A percentile compares a stretch with the other conserved stretches of the same genome.
phyloP scores from a whole-genome alignment of 805 yeast species.

The Tetrapisispora phaffii region DNA sequence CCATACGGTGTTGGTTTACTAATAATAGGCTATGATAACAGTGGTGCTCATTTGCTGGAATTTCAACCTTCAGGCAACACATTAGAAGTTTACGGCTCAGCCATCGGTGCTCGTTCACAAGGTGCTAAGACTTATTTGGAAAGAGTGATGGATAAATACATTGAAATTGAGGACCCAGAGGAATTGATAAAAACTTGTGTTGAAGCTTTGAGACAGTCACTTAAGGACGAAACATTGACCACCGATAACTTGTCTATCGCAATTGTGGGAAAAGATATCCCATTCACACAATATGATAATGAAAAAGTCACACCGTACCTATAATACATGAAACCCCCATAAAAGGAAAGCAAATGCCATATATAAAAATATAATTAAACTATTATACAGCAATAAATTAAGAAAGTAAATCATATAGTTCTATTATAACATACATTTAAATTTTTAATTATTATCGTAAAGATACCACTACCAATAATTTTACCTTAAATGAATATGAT shows the following conservation, averaged over 20 bases:
- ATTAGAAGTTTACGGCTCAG: conserved; percentile 83
- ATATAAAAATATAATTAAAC: background rate
- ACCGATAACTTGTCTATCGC: conserved; percentile 81
- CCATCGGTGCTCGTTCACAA: conserved; percentile 97
- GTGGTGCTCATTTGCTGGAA: conserved; percentile 90
- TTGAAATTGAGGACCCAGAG: conserved; percentile 49
- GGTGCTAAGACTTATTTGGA: conserved; percentile 96
- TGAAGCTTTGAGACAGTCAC: conserved; percentile 84
- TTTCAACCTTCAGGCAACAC: conserved; percentile 94
- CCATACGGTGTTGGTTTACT: conserved; percentile 97
- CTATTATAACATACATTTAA: no score
- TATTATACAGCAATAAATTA: background rate
- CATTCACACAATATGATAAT: conserved; percentile 74
- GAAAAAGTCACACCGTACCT: conserved; percentile 50
- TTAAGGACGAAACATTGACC: conserved; percentile 88
- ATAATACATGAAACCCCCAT: conserved; percentile 6
- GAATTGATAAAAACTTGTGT: conserved; percentile 78
- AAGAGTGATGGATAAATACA: conserved; percentile 63
- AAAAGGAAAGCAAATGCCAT: background rate
- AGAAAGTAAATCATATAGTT: background rate
- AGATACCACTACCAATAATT: no score
- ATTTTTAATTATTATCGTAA: no score
- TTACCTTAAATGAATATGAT: no score
- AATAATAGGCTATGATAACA: conserved; percentile 82
- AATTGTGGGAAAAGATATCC: conserved; percentile 73